Conservation (phyloP, 2,329 filamentous ascomycete genomes). For the Trichoderma polysporum region DNA sequence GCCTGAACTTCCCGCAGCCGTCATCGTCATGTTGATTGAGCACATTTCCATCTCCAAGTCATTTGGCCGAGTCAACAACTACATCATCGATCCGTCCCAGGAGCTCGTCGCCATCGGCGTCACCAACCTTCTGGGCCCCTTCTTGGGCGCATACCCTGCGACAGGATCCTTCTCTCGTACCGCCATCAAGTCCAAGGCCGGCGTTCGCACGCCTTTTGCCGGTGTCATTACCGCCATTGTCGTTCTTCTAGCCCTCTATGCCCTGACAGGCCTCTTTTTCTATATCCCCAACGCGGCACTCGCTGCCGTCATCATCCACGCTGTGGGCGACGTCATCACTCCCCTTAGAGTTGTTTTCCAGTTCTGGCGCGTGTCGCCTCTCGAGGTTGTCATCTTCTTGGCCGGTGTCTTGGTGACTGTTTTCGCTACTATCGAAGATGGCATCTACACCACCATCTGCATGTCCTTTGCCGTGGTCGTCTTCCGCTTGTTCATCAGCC, state of each 20-base stretch:
- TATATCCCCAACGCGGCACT: constrained; percentile 80
- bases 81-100: constrained; percentile 76
- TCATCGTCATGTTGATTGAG: constrained; percentile 78
- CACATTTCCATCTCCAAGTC: constrained; percentile 83
- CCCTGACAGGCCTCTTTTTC: constrained; percentile 78
- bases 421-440: constrained; percentile 79
- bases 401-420: constrained; percentile 80
- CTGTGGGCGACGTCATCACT: constrained; percentile 81
- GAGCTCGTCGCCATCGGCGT: constrained; percentile 77
- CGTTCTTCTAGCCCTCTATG: constrained; percentile 82
- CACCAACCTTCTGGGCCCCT: constrained; percentile 72
- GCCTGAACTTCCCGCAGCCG: constrained; percentile 66
- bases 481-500: constrained; percentile 75
- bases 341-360: constrained; percentile 80
- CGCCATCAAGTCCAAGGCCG: constrained; percentile 92
- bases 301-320: constrained; percentile 85
- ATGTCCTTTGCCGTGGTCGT: constrained; percentile 70
- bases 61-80: constrained; percentile 78
- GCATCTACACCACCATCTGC: constrained; percentile 78
- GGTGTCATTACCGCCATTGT: constrained; percentile 81
- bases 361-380: constrained; percentile 81
- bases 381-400: constrained; percentile 84
- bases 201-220: constrained; percentile 81
- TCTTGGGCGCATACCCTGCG: constrained; percentile 79
- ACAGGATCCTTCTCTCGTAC: constrained; percentile 90